Base-by-base conservation (phyloP, 2,329 filamentous ascomycete species). In the Clarireedia hainanense region DNA sequence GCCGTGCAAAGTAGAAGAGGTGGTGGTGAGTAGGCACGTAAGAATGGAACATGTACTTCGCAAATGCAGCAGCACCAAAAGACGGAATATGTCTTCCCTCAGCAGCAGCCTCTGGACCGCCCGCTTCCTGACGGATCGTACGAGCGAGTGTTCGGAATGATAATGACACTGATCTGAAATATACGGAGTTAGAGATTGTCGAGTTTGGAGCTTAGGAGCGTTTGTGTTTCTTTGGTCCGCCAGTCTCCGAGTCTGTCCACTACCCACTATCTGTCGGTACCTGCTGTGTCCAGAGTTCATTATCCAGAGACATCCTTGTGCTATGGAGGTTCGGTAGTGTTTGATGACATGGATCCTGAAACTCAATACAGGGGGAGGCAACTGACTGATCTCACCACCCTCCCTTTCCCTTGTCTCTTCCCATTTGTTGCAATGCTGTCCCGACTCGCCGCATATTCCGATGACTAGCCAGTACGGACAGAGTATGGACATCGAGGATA, bases 321-420 rank as follows among this genome's bases (percentile, higher is more conserved):
- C 9, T 12, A 26, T 17, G 43, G 6, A 46, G 43, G 43, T 24
- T 50, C 46, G 47, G 52, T 50, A 45, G 52, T 43, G 52, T 55
- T 55, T 55, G 37, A 43, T 14, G 30, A 50, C 46, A 17, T 43
- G 52, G 37, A 55, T 55, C 4, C 43, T 55, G 52, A 55, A 55
- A 55, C 52, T 26, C 26, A 24, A 17, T 12, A 37, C 52, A 48
- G 40, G 39, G 46, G 52, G 26, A 50, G 49, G 36, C 30, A 26
- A 48, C n/a, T 10, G 7, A 10, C 7, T 20, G 17, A 20, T 30
- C 27, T 30, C 27, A 30, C 27, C 27, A 20, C 27, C 27, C 10
- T 30, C 27, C 27, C 27, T 30, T 30, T 30, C 27, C 20, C 27
- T 30, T 9, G 27, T 30, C 27, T 10, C 10, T 7, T 30, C 27